Evolutionary conservation across 805 yeast genomes (phyloP), one percentile per base, ranked within the genome.

Genomic region (Komagataella pseudopastoris): DNA sequence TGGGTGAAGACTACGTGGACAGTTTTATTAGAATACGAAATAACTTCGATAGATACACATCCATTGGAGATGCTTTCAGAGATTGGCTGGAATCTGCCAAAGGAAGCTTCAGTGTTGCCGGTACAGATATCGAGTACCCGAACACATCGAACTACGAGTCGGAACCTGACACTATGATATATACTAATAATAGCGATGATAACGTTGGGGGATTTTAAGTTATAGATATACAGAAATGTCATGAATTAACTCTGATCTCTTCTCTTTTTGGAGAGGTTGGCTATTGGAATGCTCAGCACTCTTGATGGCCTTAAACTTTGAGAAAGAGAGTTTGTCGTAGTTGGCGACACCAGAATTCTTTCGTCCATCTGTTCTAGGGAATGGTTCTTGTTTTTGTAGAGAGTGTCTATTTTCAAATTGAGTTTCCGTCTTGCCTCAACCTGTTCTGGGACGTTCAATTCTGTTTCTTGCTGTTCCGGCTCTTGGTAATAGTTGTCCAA

Each of bases 51-150:
- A 57, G 61, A 36, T 66, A 66, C 52, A 56, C 67, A 1, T 56
- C 63, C 12, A 58, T 66, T 8, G 55, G 68, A 22, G 70, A 66
- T 39, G 70, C 70, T 1, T 65, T 66, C 52, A 64, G 58, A 51
- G 70, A 66, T 53, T 66, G 70, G 70, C 43, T 66, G 22, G 59
- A 53, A 52, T 53, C 56, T 4, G 52, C 60, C 7, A 55, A 49
- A 44, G 53, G 51, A 45, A 55, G 53, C 46, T 45, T 50, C 16
- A 23, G 36, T 6, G 18, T 17, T 4, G 16, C 12, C 43, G 48
- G 30, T 14, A 30, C 39, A 14, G 39, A 30, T 30, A 8, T 10
- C 14, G 39, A 30, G 39, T 30, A 30, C 39, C 39, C 39, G 14
- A 30, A 30, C 39, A 30, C 39, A 6, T 30, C 39, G 8, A 14